Conservation (phyloP, 2,329 filamentous ascomycete species). For the Pseudogymnoascus sp. region DNA sequence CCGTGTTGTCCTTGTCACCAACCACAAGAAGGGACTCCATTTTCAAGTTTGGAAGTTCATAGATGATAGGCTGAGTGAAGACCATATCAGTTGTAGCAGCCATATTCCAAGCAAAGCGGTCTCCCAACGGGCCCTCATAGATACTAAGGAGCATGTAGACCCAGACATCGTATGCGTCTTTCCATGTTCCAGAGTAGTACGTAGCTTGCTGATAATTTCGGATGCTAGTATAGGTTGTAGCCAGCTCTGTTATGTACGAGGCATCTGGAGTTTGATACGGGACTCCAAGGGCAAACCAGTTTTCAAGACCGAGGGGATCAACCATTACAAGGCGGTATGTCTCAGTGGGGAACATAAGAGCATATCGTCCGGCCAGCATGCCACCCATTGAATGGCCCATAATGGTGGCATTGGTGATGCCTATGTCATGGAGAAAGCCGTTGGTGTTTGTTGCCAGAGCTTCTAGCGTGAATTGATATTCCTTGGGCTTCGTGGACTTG, state of each 20-base stretch:
- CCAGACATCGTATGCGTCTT: conserved; percentile 43
- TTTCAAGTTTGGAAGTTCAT: conserved; percentile 12
- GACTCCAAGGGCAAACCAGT: conserved; percentile 30
- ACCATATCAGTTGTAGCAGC: conserved; percentile 11
- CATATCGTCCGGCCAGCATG: conserved; percentile 46
- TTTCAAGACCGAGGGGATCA: conserved; percentile 34
- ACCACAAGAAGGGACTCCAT: conserved; percentile 14
- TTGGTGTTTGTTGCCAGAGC: conserved; percentile 46
- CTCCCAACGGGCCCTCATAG: conserved; percentile 35
- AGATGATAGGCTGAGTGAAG: conserved; percentile 7
- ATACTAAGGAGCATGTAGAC: conserved; percentile 46
- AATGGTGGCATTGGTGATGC: conserved; percentile 38
- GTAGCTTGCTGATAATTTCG: conserved; percentile 38
- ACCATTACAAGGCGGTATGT: conserved; percentile 40
- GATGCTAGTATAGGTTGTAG: conserved; percentile 38
- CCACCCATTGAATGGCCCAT: conserved; percentile 50
- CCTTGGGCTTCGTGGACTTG: conserved; percentile 45
- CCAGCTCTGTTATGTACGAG: conserved; percentile 32
- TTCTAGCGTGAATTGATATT: conserved; percentile 46
- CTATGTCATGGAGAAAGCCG: conserved; percentile 38
- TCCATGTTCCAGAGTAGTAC: conserved; percentile 43
- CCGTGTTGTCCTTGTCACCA: conserved; percentile 30
- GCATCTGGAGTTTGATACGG: conserved; percentile 39
- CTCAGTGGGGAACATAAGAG: conserved; percentile 41
- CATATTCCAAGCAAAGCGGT: conserved; percentile 18